Evolutionary conservation across 2,329 filamentous ascomycete species (phyloP).

Genomic region (Paraphaeosphaeria minitans): DNA sequence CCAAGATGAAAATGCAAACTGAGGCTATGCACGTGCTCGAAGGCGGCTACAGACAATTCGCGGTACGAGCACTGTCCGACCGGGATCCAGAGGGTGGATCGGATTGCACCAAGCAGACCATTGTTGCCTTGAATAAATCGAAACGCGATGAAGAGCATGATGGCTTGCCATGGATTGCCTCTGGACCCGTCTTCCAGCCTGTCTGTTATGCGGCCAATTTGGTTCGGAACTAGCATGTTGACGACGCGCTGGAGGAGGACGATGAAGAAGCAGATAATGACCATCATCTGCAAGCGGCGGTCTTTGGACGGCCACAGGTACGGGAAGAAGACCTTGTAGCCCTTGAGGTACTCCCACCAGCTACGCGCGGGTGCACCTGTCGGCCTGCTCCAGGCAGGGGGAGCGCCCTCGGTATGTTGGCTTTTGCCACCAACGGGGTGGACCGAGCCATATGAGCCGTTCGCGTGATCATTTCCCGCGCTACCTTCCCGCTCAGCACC

Average conservation of each 20-base stretch:
- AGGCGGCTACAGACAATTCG: constrained; percentile 90
- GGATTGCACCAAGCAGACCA: constrained; percentile 80
- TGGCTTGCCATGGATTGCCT: constrained; percentile 72
- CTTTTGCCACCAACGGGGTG: constrained; percentile 50
- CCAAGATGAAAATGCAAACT: constrained; percentile 96
- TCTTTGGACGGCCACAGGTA: constrained; percentile 95
- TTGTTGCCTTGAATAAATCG: constrained; percentile 87
- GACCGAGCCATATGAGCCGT: constrained; percentile 60
- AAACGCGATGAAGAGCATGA: constrained; percentile 76
- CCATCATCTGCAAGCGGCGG: constrained; percentile 73
- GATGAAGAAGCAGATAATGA: constrained; percentile 80
- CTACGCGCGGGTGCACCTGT: constrained; percentile 83
- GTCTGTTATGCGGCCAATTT: constrained; percentile 81
- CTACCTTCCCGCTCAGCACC: constrained; percentile 52
- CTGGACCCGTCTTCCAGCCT: constrained; percentile 62
- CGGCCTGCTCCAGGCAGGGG: constrained; percentile 85
- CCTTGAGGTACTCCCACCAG: constrained; percentile 95
- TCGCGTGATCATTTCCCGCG: constrained; percentile 55
- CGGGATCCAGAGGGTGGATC: constrained; percentile 91
- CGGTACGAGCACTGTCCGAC: constrained; percentile 97
- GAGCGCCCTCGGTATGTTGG: constrained; percentile 61
- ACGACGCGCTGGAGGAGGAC: constrained; percentile 80
- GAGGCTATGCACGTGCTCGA: constrained; percentile 94
- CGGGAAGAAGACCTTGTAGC: constrained; percentile 92
- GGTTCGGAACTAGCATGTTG: constrained; percentile 83